Evolutionary conservation across 441 rosid genomes (phyloP).

Genomic region (Erysimum pusillum): DNA sequence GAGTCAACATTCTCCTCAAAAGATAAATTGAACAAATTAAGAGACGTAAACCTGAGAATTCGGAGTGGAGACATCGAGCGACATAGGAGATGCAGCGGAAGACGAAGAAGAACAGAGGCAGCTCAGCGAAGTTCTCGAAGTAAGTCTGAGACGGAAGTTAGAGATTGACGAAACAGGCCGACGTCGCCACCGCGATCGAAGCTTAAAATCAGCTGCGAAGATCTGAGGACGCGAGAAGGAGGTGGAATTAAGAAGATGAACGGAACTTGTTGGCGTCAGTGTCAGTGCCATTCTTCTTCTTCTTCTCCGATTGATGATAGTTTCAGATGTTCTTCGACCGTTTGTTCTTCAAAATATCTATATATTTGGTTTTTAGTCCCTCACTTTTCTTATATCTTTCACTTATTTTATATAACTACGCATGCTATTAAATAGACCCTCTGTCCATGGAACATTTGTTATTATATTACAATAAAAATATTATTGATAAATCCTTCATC

Average conservation of each 20-base stretch:
- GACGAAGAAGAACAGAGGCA: slow-evolving; percentile 55
- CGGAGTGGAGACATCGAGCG: slow-evolving; percentile 51
- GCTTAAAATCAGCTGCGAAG: slow-evolving; percentile 21
- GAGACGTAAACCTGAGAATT: slow-evolving; percentile 55
- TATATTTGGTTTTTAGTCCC: slow-evolving; percentile 30
- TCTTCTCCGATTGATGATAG: neutral
- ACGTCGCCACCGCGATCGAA: slow-evolving; percentile 21
- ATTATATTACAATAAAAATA: neutral
- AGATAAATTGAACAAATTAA: neutral
- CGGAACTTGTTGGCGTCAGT: slow-evolving; percentile 24
- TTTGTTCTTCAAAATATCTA: slow-evolving; percentile 31
- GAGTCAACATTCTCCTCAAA: slow-evolving; percentile 26
- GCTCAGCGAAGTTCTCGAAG: slow-evolving; percentile 32
- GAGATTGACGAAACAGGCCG: slow-evolving; percentile 29
- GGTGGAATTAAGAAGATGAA: slow-evolving; percentile 39
- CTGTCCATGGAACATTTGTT: neutral
- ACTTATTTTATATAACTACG: slow-evolving; percentile 1
- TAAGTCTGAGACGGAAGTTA: slow-evolving; percentile 24
- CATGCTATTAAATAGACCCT: neutral
- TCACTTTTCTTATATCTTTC: neutral
- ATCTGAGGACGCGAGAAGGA: slow-evolving; percentile 24
- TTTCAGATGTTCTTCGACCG: slow-evolving; percentile 32
- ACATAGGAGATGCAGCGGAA: slow-evolving; percentile 54
- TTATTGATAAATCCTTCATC: neutral
- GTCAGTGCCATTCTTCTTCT: slow-evolving; percentile 39